phyloP scores from a whole-genome alignment of 108 stramenopile species.

The Pinguiococcus pyrenoidosus region DNA sequence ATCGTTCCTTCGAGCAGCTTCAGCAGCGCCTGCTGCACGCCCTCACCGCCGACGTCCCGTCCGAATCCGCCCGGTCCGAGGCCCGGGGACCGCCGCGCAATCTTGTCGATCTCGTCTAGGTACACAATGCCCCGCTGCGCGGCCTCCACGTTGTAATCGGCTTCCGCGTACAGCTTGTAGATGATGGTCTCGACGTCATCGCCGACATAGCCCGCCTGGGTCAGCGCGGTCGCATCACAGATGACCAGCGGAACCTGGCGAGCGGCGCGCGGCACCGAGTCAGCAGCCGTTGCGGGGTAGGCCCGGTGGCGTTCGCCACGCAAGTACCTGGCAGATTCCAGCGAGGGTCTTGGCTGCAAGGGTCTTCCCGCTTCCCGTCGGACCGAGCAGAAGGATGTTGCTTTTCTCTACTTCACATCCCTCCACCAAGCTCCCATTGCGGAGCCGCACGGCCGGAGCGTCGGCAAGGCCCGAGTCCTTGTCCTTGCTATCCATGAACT shows the following conservation, averaged over 20 bases:
- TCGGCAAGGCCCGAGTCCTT: neutral
- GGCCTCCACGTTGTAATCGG: slow-evolving; percentile 70
- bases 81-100: slow-evolving; percentile 73
- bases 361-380: slow-evolving; percentile 77
- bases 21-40: slow-evolving; percentile 93
- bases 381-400: slow-evolving; percentile 83
- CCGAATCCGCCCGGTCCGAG: slow-evolving; percentile 83
- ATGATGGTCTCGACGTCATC: slow-evolving; percentile 90
- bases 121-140: slow-evolving; percentile 75
- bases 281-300: too few species aligned
- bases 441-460: neutral
- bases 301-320: too few species aligned
- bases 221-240: slow-evolving; percentile 86
- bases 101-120: slow-evolving; percentile 83
- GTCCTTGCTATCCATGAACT: too few species aligned
- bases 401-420: slow-evolving; percentile 83
- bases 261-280: too few species aligned
- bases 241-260: slow-evolving; percentile 85
- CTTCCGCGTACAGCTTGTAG: slow-evolving; percentile 81
- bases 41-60: slow-evolving; percentile 85
- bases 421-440: slow-evolving; percentile 16
- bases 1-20: slow-evolving; percentile 96
- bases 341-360: slow-evolving; percentile 81
- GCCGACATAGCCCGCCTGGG: slow-evolving; percentile 92
- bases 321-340: slow-evolving; percentile 71